Evolutionary conservation across 345 rosid species (phyloP).

Genomic region (Triadica sebifera): DNA sequence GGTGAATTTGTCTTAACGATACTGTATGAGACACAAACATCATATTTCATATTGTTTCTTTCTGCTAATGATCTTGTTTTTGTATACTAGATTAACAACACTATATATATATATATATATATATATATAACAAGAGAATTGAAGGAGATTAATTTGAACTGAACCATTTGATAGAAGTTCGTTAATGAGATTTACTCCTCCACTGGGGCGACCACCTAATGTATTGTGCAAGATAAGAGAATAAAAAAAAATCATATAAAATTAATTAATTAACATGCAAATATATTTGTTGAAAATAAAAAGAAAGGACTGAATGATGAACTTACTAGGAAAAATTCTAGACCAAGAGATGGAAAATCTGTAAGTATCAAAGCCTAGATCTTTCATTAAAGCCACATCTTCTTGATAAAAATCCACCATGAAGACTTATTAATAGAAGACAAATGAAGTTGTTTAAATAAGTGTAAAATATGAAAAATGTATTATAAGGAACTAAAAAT

Average conservation of each 20-base stretch:
- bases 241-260: background rate
- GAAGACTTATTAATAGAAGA: no score
- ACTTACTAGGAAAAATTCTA: background rate
- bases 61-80: no score
- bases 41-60: no score
- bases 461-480: background rate
- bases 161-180: conserved; percentile 17
- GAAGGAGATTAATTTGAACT: no score
- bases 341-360: background rate
- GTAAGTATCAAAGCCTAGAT: background rate
- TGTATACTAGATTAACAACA: background rate
- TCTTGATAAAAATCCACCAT: no score
- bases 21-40: background rate
- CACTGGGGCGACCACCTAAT: conserved; percentile 13
- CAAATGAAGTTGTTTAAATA: background rate
- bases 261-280: background rate
- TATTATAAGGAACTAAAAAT: background rate
- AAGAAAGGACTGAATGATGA: background rate
- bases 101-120: no score
- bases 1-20: background rate
- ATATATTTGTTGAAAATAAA: background rate
- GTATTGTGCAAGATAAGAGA: background rate
- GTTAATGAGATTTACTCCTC: conserved; percentile 18
- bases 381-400: background rate
- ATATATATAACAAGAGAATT: no score